Conservation (phyloP, 768 basidiomycete species). For the Mycena haematopus region DNA sequence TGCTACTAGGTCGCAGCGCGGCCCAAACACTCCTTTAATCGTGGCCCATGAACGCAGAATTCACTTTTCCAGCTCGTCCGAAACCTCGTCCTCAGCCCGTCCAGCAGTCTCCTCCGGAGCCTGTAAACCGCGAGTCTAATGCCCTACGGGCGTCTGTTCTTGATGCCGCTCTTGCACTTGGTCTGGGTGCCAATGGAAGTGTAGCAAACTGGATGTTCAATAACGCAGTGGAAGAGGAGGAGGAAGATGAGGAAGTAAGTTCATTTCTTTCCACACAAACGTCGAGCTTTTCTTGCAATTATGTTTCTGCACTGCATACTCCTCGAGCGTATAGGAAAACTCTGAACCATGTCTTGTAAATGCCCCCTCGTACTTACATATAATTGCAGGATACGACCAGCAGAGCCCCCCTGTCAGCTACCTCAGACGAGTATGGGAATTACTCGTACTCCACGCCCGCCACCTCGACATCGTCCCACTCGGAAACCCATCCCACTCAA, state of each 20-base stretch:
- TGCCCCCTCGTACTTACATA: conserved; percentile 1
- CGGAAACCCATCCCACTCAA: conserved; percentile 10
- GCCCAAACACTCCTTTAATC: conserved; percentile 20
- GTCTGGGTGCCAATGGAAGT: conserved; percentile 61
- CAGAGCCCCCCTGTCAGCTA: conserved; percentile 22
- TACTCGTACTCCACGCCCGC: conserved; percentile 27
- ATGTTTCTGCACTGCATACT: neutral
- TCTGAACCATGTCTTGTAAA: neutral
- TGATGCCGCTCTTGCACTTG: conserved; percentile 74
- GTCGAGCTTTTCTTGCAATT: neutral
- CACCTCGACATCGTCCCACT: conserved; percentile 25
- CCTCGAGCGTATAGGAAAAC: too few relatives aligned
- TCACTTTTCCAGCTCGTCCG: conserved; percentile 40
- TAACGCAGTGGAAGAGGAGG: conserved; percentile 62
- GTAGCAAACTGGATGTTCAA: conserved; percentile 79
- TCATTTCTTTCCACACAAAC: neutral
- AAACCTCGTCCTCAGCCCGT: conserved; percentile 32
- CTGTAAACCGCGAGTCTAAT: conserved; percentile 56
- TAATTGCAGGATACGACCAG: conserved; percentile 9
- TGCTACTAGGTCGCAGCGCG: conserved; percentile 23
- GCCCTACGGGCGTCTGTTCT: conserved; percentile 75
- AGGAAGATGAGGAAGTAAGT: conserved; percentile 49
- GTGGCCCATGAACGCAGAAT: conserved; percentile 40
- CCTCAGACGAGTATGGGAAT: conserved; percentile 27
- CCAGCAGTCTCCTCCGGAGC: conserved; percentile 21